Base-by-base conservation (phyloP, 805 yeast species). In the Millerozyma acaciae region DNA sequence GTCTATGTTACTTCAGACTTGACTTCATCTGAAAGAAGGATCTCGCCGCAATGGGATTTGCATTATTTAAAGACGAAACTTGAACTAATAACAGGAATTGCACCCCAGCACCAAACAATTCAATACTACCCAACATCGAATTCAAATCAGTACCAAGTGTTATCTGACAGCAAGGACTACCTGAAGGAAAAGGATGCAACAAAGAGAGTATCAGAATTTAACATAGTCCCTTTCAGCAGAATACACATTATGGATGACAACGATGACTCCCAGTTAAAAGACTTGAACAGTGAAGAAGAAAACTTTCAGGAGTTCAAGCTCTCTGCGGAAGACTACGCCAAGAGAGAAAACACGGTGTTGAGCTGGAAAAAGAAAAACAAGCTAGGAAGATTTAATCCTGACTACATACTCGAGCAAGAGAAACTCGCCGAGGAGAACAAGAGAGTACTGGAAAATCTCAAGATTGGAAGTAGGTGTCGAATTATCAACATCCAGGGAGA, bases 31-130 rank as follows among this genome's bases (percentile, higher is more conserved):
- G 89, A 83, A 49, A 60, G 89, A 34, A 59, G 84, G 26, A 57
- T 86, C 18, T 73, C 82, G 0, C 72, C 76, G 0, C 68, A 64
- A 23, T 84, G 90, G 89, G 54, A 75, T 0, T 34, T 84, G 10
- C 55, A 54, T 5, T 60, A 74, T 40, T 66, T 85, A 32, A 73
- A 76, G 42, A 42, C 55, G 24, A 68, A 74, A 36, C 54, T 86
- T 8, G 93, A 84, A 46, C 68, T 65, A 21, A 75, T 84, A 39
- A 84, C 95, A 0, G 96, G 96, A 2, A 73, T 86, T 17, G 76
- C 79, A 4, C 80, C 85, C 3, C 40, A 48, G 9, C 60, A 53
- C 38, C 95, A 81, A 49, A 59, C 58, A 10, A 49, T 80, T 10
- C 66, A 65, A 35, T 55, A 75, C 22, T 77, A 74, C 44, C 59